Evolutionary conservation across 805 yeast species (phyloP).

Genomic region (Torulaspora gathmanii): DNA sequence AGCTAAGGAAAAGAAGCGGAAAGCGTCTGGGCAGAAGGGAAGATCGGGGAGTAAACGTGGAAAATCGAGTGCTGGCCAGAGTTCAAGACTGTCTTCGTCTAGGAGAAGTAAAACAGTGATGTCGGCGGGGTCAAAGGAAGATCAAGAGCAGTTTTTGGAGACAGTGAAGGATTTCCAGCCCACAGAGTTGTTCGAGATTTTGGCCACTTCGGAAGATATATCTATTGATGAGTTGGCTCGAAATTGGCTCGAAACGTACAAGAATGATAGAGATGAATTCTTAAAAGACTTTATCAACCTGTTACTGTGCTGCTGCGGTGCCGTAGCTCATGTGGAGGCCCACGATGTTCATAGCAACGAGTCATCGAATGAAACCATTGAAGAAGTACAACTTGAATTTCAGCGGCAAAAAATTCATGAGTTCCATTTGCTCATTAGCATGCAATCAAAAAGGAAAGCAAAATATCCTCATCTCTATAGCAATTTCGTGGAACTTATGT

Average conservation of each 20-base stretch:
- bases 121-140: constrained; percentile 20
- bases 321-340: constrained; percentile 56
- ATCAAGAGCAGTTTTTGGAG: constrained; percentile 35
- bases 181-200: constrained; percentile 47
- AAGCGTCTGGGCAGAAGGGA: constrained; percentile 6
- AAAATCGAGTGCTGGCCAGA: not conserved
- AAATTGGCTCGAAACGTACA: constrained; percentile 56
- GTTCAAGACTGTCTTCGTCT: constrained; percentile 3
- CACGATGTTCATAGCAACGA: constrained; percentile 73
- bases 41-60: constrained; percentile 7
- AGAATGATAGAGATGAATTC: constrained; percentile 42
- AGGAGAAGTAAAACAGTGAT: constrained; percentile 12
- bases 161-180: constrained; percentile 44
- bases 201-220: constrained; percentile 44
- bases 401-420: constrained; percentile 60
- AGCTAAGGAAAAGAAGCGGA: constrained; percentile 19
- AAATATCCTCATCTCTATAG: constrained; percentile 44
- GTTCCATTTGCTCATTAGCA: constrained; percentile 57
- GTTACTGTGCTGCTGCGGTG: constrained; percentile 66
- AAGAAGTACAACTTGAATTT: constrained; percentile 63
- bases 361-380: constrained; percentile 66
- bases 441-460: constrained; percentile 40
- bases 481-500: constrained; percentile 54
- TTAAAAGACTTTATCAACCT: constrained; percentile 64
- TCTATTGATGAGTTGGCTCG: constrained; percentile 50